A percentile compares a stretch with the other conserved stretches of the same genome.
Conservation (phyloP, 2,329 filamentous ascomycete genomes). For the Neonectria ditissima region DNA sequence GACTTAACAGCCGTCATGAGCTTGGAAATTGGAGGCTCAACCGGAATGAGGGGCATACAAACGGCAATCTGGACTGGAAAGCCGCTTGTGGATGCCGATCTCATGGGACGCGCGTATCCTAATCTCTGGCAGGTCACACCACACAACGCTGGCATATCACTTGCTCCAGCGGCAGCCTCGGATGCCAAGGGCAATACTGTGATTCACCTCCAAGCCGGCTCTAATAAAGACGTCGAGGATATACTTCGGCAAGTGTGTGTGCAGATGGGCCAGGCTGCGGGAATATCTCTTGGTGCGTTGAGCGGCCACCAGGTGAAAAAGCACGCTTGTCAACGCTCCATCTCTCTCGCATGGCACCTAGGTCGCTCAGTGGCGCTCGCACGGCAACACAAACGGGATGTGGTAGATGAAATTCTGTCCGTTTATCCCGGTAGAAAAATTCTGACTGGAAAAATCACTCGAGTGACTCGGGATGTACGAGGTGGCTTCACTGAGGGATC, state of each 20-base stretch:
- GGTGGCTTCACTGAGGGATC: constrained; percentile 15
- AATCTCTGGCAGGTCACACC: constrained; percentile 31
- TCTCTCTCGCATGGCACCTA: constrained; percentile 17
- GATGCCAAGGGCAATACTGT: constrained; percentile 24
- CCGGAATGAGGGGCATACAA: constrained; percentile 22
- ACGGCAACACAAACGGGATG: neutral
- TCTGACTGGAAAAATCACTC: constrained; percentile 20
- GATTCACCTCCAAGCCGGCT: neutral
- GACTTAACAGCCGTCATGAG: constrained; percentile 26
- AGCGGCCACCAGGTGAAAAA: constrained; percentile 9
- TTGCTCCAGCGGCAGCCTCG: constrained; percentile 17
- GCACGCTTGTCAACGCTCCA: neutral
- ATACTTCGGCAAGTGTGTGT: constrained; percentile 7
- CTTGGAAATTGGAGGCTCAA: constrained; percentile 32
- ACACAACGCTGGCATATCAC: constrained; percentile 4
- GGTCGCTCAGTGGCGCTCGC: constrained; percentile 8
- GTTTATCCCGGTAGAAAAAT: constrained; percentile 8
- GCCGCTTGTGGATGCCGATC: constrained; percentile 27
- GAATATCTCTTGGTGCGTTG: constrained; percentile 10
- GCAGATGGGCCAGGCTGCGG: constrained; percentile 17
- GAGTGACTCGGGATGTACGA: constrained; percentile 3
- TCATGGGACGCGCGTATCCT: constrained; percentile 35
- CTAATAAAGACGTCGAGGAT: constrained; percentile 16
- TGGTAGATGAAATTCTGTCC: constrained; percentile 7
- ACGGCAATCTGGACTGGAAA: constrained; percentile 12